Evolutionary conservation across 179 eudicot species (phyloP), one percentile per base, ranked within the genome.

Genomic region (Gypsophila paniculata): DNA sequence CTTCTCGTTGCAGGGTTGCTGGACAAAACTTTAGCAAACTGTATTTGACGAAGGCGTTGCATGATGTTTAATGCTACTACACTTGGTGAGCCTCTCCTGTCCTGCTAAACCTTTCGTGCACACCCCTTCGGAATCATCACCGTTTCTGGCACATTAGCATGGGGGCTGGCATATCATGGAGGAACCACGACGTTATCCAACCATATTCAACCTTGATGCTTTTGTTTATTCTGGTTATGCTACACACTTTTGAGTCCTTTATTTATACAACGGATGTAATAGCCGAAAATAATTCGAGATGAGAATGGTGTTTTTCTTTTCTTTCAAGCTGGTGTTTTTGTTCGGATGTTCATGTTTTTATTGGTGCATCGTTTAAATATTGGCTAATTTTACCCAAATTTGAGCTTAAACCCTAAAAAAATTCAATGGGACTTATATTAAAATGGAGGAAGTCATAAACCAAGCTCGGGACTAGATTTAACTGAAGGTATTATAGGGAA

Each of bases 1-100:
- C 29, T 44, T 19, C 46, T 29, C 48, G 2, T 75, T 85, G 86
- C 90, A 93, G 98, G 76, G 96, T 88, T 75, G 97, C 96, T 25
- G 97, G 99, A 44, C 99, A 91, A 83, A 89, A 87, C 78, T 91
- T 94, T 78, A 85, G 90, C 72, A 83, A 79, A 74, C 78, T 94
- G 38, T 87, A 91, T 72, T 77, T 90, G 84, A 83, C 86, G 81
- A 94, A 91, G 85, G 97, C 96, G 18, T 84, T 94, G 83, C 97
- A 86, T 44, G 92, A 88, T 54, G 75, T 72, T 65, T 83, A 74
- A 81, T 52, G 44, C 22, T 5, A 25, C 48, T n/a, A 8, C 36
- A 19, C 52, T 46, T 46, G 49, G 75, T 75, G 58, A 71, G 75
- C 69, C 53, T 75, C 76, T 46, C 52, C 52, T 13, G 17, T 79